A percentile compares a stretch with the other conserved stretches of the same genome.
These are phyloP conservation scores for Rhynchospora pubera DNA, from an alignment of 176 grass and related monocot species.

Conservation along the genomic window DNA sequence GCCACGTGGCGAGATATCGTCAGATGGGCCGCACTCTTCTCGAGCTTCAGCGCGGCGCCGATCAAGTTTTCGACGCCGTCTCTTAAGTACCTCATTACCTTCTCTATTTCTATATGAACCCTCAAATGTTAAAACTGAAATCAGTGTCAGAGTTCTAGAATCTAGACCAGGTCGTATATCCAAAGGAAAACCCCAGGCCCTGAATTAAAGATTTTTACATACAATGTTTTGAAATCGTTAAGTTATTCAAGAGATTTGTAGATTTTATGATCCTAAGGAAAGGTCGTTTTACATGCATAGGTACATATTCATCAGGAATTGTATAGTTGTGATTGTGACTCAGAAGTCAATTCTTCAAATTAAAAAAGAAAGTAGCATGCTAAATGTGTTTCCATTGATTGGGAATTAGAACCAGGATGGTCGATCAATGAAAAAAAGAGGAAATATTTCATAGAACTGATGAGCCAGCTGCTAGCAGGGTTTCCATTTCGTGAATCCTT, in stretches of 20 bases:
- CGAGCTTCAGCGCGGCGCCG: conserved; percentile 48
- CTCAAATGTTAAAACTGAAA: not conserved
- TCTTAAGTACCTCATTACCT: conserved; percentile 29
- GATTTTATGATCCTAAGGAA: not conserved
- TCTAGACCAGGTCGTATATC: no score
- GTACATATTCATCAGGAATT: not conserved
- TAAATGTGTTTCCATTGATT: not conserved
- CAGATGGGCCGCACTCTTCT: conserved; percentile 49
- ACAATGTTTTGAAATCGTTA: no score
- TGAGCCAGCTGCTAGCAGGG: not conserved
- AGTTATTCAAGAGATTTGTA: not conserved
- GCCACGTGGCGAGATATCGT: conserved; percentile 45
- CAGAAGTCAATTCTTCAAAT: no score
- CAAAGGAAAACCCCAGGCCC: no score
- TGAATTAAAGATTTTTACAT: no score
- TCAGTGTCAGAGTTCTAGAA: no score
- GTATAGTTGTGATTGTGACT: not conserved
- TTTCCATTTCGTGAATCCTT: not conserved
- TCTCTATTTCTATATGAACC: not conserved
- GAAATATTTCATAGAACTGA: not conserved
- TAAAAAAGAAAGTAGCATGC: no score
- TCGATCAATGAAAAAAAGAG: not conserved
- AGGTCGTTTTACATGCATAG: not conserved
- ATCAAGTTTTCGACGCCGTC: conserved; percentile 49
- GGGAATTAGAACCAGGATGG: not conserved